These are phyloP conservation scores for barley (Hordeum vulgare) DNA, from an alignment of 176 grass and related monocot species.

Conservation along the genomic window MorexV3_pseudomolecules_assembly NC_058518.1:468302957-468303456, in stretches of 20 bases:
- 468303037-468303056: conserved; percentile 19
- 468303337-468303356: conserved; percentile 22
- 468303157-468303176: background rate
- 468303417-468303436: conserved; percentile 6
- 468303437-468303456: conserved; percentile 15
- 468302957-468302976: conserved; percentile 12
- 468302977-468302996: conserved; percentile 20
- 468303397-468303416: conserved; percentile 15
- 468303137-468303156: conserved; percentile 23
- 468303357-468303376: conserved; percentile 13
- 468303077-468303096: conserved; percentile 1
- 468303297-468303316: background rate
- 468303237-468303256: conserved; percentile 26
- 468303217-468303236: conserved; percentile 22
- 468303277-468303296: conserved; percentile 19
- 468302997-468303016: conserved; percentile 8
- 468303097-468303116: conserved; percentile 18
- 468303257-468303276: conserved; percentile 12
- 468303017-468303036: conserved; percentile 18
- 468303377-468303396: conserved; percentile 21
- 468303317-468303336: conserved; percentile 23
- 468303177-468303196: conserved; percentile 29
- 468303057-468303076: conserved; percentile 17
- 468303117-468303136: conserved; percentile 15
- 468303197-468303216: conserved; percentile 35